Evolutionary conservation across 495 filamentous ascomycete species (phyloP).

Genomic region (Bombardia bombarda): DNA sequence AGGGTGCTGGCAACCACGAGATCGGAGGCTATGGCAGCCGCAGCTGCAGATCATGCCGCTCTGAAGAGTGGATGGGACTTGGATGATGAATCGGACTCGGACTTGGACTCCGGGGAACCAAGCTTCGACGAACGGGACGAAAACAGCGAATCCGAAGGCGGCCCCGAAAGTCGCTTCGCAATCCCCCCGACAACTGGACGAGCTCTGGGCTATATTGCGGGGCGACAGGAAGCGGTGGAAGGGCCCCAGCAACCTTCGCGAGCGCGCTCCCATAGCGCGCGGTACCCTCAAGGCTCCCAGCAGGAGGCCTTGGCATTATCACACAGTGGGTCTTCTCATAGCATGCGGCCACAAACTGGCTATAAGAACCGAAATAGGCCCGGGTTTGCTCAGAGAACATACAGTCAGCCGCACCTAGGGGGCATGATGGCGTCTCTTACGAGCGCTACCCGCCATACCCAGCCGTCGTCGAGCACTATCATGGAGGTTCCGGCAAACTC

Average conservation of each 20-base stretch:
- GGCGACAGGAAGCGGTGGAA: conserved; percentile 21
- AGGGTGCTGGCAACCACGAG: too few species aligned
- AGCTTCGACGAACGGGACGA: conserved; percentile 30
- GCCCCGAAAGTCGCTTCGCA: conserved; percentile 18
- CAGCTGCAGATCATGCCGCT: conserved; percentile 5
- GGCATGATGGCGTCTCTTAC: conserved; percentile 11
- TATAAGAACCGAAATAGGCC: conserved; percentile 33
- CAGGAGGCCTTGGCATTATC: conserved; percentile 25
- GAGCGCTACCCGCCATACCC: background rate
- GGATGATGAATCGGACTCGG: conserved; percentile 24
- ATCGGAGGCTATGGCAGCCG: conserved; percentile 5
- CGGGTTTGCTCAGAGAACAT: conserved; percentile 31
- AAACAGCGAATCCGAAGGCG: conserved; percentile 30
- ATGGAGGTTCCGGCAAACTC: conserved; percentile 2
- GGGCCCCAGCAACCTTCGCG: conserved; percentile 5
- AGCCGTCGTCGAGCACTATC: background rate
- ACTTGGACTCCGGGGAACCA: conserved; percentile 21
- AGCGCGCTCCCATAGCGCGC: conserved; percentile 5
- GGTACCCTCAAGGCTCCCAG: conserved; percentile 21
- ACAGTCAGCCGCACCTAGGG: conserved; percentile 37
- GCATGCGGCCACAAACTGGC: conserved; percentile 38
- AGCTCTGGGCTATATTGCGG: conserved; percentile 43
- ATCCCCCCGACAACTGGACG: conserved; percentile 30
- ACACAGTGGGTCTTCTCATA: conserved; percentile 18
- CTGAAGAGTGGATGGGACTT: conserved; percentile 43